These are phyloP conservation scores for Meripilus lineatus DNA, from an alignment of 1,284 basidiomycete genomes.

Conservation along the genomic window DNA sequence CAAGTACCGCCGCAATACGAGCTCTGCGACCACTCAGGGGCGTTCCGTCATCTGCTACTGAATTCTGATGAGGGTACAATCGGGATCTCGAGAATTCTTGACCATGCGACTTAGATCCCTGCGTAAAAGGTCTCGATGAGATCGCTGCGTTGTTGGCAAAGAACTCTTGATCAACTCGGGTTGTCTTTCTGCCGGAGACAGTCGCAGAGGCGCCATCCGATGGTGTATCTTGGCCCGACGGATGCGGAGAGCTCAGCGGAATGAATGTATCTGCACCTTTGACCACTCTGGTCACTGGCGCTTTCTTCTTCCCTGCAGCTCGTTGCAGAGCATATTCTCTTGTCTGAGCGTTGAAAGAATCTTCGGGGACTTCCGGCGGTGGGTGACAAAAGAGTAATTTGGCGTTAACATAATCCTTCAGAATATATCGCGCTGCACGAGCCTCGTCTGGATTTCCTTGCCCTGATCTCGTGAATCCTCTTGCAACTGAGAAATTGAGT, in stretches of 20 bases:
- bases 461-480: slow-evolving; percentile 90
- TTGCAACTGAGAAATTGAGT: slow-evolving; percentile 57
- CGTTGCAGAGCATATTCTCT: slow-evolving; percentile 59
- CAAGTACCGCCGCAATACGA: slow-evolving; percentile 42
- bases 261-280: slow-evolving; percentile 84
- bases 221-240: slow-evolving; percentile 20
- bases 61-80: slow-evolving; percentile 79
- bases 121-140: slow-evolving; percentile 58
- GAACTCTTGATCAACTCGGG: slow-evolving; percentile 80
- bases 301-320: slow-evolving; percentile 72
- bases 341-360: slow-evolving; percentile 76
- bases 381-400: slow-evolving; percentile 90
- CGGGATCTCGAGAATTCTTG: slow-evolving; percentile 58
- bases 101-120: slow-evolving; percentile 56
- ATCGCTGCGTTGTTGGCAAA: slow-evolving; percentile 57
- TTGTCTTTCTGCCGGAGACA: slow-evolving; percentile 47
- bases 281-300: slow-evolving; percentile 79
- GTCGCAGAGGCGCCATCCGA: slow-evolving; percentile 23
- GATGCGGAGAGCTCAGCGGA: slow-evolving; percentile 24
- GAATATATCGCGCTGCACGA: slow-evolving; percentile 85
- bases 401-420: slow-evolving; percentile 98
- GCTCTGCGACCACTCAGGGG: slow-evolving; percentile 45
- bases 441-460: slow-evolving; percentile 98
- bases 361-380: slow-evolving; percentile 68
- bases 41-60: slow-evolving; percentile 73